Base-by-base conservation (phyloP, 176 grass and related monocot species). In the Stipa capillata region DNA sequence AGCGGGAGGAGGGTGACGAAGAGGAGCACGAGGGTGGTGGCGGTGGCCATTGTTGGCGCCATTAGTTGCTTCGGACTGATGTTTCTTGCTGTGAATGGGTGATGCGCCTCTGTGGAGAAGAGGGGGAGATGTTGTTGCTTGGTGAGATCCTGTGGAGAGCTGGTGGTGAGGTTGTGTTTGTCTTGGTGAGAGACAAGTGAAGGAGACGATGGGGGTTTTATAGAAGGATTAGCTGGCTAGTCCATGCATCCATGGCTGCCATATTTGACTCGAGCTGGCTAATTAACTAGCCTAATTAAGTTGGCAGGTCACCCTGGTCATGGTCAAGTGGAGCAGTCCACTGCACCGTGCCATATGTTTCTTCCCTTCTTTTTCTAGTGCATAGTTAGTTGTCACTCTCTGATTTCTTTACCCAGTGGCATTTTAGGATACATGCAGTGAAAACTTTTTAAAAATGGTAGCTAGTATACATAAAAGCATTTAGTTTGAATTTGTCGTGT, bases 311-410 rank as follows among this genome's bases (percentile, higher is more conserved):
- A 44, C 12, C 42, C 11, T 44, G 13, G 4, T 1, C 12, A 11
- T 73, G 28, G 36, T 27, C 51, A 43, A 59, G 83, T 78, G 65
- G 64, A 60, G 73, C 51, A 69, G 63, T 78, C 74, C 65, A 60
- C 57, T 40, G 32, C 66, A 82, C 57, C 71, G 64, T 76, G 71
- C 23, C 8, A 41, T 20, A 23, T 21, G 15, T 29, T 72, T 73
- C 55, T 72, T 39, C 32, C 20, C 14, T 13, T 51, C 4, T 15
- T 51, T 58, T 29, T 9, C n/a, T 15, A 16, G 81, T 83, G 81
- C 58, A 28, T 73, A 62, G 53, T 49, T 41, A 74, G 78, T 62
- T 79, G 52, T n/a, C n/a, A n/a, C n/a, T n/a, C n/a, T n/a, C n/a
- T n/a, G n/a, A n/a, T n/a, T n/a, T n/a, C n/a, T n/a, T n/a, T n/a